Conservation (phyloP, 441 rosid species). For the Gossypium davidsonii region DNA sequence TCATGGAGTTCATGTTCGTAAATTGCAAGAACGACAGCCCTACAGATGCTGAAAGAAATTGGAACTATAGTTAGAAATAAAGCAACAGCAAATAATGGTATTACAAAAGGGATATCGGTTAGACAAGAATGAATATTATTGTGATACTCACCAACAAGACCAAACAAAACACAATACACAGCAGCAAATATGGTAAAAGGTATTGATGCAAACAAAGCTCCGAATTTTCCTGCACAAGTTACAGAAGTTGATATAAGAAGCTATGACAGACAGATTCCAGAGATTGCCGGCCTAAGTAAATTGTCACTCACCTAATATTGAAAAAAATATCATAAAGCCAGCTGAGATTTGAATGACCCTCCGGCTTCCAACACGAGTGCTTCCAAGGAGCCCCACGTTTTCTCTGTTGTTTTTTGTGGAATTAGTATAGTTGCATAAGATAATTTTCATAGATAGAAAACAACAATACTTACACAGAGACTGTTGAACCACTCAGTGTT, state of each 20-base stretch:
- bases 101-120: neutral
- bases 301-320: slow-evolving; percentile 62
- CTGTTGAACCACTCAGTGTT: slow-evolving; percentile 75
- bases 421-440: slow-evolving; percentile 10
- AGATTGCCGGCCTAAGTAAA: neutral
- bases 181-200: slow-evolving; percentile 97
- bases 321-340: slow-evolving; percentile 98
- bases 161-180: slow-evolving; percentile 83
- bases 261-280: neutral
- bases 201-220: slow-evolving; percentile 95
- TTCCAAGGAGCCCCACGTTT: slow-evolving; percentile 93
- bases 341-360: slow-evolving; percentile 95
- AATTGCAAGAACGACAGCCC: slow-evolving; percentile 96
- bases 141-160: slow-evolving; percentile 69
- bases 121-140: neutral
- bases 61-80: slow-evolving; percentile 3
- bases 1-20: slow-evolving; percentile 97
- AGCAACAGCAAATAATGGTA: neutral
- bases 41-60: slow-evolving; percentile 63
- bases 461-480: slow-evolving; percentile 59
- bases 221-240: slow-evolving; percentile 69
- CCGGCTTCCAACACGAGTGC: slow-evolving; percentile 98
- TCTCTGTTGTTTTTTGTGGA: slow-evolving; percentile 51
- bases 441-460: neutral
- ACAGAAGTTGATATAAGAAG: slow-evolving; percentile 7